A percentile compares a stretch with the other conserved stretches of the same genome.
These are phyloP conservation scores for Echinochloa phyllopogon DNA, from an alignment of 176 grass and related monocot genomes.

Conservation along the genomic window DNA sequence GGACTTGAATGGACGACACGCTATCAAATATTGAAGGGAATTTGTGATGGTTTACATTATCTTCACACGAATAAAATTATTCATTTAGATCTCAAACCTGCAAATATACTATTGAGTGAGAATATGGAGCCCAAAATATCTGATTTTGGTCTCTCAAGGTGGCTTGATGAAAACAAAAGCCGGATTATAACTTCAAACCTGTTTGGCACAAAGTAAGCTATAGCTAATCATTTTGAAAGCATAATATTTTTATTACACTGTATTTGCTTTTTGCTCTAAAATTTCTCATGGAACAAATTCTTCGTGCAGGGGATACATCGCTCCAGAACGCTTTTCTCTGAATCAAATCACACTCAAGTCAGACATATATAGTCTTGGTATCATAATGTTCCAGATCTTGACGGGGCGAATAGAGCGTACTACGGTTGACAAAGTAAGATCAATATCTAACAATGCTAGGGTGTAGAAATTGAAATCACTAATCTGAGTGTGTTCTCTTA, in stretches of 20 bases:
- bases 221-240: neutral
- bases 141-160: neutral
- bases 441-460: no score
- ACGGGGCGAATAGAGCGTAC: neutral
- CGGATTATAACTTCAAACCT: neutral
- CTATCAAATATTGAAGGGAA: neutral
- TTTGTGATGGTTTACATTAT: neutral
- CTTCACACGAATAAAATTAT: neutral
- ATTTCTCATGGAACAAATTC: neutral
- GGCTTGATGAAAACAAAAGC: neutral
- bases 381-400: neutral
- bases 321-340: neutral
- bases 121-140: no score
- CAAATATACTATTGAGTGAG: neutral
- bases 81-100: neutral
- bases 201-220: neutral
- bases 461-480: no score
- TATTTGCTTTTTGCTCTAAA: neutral
- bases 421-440: neutral
- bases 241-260: neutral
- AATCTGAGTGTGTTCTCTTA: no score
- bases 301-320: neutral
- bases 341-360: neutral
- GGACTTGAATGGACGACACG: neutral
- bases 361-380: neutral